Conservation (phyloP, 768 basidiomycete genomes). For the Suillus variegatus region DNA sequence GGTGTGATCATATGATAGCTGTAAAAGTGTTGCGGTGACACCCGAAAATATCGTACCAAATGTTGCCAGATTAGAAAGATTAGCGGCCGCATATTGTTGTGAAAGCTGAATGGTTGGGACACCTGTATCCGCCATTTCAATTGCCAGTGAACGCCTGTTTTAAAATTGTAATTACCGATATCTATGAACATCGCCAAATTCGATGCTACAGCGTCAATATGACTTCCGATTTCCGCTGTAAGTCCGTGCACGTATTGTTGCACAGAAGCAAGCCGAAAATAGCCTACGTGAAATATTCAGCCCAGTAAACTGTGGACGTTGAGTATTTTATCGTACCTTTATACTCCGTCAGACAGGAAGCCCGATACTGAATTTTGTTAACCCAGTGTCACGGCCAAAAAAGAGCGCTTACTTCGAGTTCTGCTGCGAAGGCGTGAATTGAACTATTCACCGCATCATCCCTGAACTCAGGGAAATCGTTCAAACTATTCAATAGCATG, state of each 20-base stretch:
- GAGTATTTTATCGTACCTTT: slow-evolving; percentile 25
- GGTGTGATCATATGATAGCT: slow-evolving; percentile 36
- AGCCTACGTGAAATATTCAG: slow-evolving; percentile 27
- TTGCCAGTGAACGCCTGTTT: background rate
- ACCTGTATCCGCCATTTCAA: slow-evolving; percentile 24
- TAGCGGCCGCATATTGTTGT: slow-evolving; percentile 41
- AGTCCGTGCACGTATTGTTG: slow-evolving; percentile 45
- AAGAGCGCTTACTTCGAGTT: slow-evolving; percentile 35
- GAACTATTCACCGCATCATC: slow-evolving; percentile 44
- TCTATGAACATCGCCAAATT: slow-evolving; percentile 43
- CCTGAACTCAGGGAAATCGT: slow-evolving; percentile 48
- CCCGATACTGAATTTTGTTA: slow-evolving; percentile 38
- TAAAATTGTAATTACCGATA: slow-evolving; percentile 36
- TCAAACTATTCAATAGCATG: slow-evolving; percentile 42
- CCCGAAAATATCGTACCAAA: no score
- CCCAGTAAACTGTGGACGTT: no score
- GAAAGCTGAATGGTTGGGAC: slow-evolving; percentile 44
- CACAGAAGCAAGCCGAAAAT: slow-evolving; percentile 44
- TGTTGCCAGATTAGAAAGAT: slow-evolving; percentile 43
- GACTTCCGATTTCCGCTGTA: slow-evolving; percentile 40
- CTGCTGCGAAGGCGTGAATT: slow-evolving; percentile 39
- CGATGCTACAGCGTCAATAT: slow-evolving; percentile 40
- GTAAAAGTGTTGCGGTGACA: slow-evolving; percentile 44
- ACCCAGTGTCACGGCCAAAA: background rate
- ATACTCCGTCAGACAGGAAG: slow-evolving; percentile 42